phyloP scores from a whole-genome alignment of 169 alveolate species.

The Cryptosporidium felis region DNA sequence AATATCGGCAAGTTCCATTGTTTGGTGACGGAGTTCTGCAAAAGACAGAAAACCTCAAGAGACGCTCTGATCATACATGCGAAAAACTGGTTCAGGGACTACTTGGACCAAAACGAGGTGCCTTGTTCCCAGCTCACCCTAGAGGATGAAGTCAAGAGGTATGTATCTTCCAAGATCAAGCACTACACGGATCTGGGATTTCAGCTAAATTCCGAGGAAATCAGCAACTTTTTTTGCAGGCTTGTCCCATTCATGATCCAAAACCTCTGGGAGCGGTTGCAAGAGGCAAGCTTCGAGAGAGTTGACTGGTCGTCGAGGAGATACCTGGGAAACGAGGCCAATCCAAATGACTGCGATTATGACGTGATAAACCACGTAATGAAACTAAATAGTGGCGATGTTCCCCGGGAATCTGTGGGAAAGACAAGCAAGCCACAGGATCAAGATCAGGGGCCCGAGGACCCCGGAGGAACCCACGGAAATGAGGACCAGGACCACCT shows the following conservation, averaged over 20 bases:
- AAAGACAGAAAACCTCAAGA: slow-evolving; percentile 25
- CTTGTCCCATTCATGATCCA: background rate
- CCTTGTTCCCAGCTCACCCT: background rate
- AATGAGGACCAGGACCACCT: background rate
- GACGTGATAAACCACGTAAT: background rate
- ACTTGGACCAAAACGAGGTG: background rate
- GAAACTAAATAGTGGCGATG: background rate
- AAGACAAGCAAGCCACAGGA: background rate
- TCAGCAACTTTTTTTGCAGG: background rate
- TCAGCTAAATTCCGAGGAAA: background rate
- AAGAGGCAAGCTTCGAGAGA: slow-evolving; percentile 43
- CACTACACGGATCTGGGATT: slow-evolving; percentile 7
- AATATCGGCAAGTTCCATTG: slow-evolving; percentile 60
- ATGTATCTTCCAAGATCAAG: background rate
- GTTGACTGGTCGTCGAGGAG: slow-evolving; percentile 46
- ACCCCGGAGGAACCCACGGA: background rate
- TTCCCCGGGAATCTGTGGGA: background rate
- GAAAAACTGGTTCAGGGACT: slow-evolving; percentile 33
- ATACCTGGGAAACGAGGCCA: background rate
- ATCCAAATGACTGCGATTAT: background rate
- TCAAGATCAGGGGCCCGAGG: background rate
- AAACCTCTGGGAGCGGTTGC: slow-evolving; percentile 26
- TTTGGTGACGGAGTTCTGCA: slow-evolving; percentile 34
- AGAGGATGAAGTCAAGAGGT: background rate
- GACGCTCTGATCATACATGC: slow-evolving; percentile 40